phyloP scores from a whole-genome alignment of 2,329 filamentous ascomycete species.

The Fusarium mundagurra region DNA sequence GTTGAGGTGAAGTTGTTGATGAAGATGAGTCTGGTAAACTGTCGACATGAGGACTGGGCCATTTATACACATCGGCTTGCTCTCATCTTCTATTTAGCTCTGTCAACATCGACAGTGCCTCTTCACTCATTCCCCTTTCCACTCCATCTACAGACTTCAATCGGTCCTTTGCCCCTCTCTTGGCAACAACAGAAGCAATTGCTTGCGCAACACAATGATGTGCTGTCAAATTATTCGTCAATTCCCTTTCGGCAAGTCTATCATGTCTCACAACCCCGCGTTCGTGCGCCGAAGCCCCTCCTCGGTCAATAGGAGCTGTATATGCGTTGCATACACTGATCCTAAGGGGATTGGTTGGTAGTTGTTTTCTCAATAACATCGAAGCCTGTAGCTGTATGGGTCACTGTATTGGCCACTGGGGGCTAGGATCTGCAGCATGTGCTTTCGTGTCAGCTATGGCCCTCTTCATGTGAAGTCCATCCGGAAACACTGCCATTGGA shows the following conservation, averaged over 20 bases:
- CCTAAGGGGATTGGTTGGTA: neutral
- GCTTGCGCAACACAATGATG: neutral
- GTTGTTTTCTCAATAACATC: too few species aligned
- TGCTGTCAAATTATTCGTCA: neutral
- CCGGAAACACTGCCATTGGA: fast-evolving
- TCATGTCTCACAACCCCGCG: neutral
- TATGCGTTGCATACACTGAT: neutral
- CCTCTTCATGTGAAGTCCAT: too few species aligned
- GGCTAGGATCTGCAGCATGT: neutral
- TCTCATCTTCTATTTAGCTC: too few species aligned
- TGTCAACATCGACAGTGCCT: fast-evolving
- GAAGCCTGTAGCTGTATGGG: neutral
- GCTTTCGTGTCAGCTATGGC: too few species aligned
- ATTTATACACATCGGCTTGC: neutral
- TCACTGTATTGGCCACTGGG: neutral
- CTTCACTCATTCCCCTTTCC: neutral
- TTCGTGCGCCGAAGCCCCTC: neutral
- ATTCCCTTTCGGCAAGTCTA: neutral
- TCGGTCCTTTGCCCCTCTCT: neutral
- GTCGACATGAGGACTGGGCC: neutral
- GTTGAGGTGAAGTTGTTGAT: neutral
- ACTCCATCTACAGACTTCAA: neutral
- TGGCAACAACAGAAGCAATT: neutral
- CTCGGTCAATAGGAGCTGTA: neutral
- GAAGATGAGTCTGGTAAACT: too few species aligned